Conservation (phyloP, 352 stramenopile species). For the Globisporangium parvum region DNA sequence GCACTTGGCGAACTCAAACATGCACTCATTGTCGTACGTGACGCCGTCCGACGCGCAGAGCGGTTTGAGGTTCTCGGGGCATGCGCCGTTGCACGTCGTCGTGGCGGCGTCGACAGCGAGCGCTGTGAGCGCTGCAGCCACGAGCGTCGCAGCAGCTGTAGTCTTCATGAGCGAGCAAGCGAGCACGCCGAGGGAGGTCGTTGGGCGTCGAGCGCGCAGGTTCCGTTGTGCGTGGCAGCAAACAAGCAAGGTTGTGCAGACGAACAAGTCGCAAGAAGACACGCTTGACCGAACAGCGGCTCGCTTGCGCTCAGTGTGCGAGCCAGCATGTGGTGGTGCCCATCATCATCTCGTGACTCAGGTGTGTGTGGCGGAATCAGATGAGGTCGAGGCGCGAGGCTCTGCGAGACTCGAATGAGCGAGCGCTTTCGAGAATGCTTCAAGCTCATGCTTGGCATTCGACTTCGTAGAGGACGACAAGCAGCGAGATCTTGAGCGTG, state of each 20-base stretch:
- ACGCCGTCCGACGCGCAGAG: slow-evolving; percentile 5
- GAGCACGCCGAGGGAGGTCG: too few species aligned
- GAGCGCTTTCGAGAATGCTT: too few species aligned
- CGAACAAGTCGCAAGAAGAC: background rate
- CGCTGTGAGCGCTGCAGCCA: background rate
- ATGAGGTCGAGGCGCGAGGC: too few species aligned
- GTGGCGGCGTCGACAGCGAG: background rate
- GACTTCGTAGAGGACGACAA: too few species aligned
- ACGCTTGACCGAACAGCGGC: too few species aligned
- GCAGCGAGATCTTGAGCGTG: too few species aligned
- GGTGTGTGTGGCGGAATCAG: too few species aligned
- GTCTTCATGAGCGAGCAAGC: background rate
- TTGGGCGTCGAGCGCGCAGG: background rate
- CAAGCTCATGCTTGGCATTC: too few species aligned
- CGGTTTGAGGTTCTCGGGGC: slow-evolving; percentile 12
- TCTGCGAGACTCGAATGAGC: too few species aligned
- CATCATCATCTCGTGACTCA: too few species aligned
- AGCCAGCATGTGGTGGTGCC: too few species aligned
- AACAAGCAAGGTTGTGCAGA: background rate
- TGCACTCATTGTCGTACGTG: slow-evolving; percentile 2
- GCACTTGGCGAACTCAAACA: slow-evolving; percentile 5
- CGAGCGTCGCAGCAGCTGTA: background rate
- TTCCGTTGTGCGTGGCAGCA: background rate
- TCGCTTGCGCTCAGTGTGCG: too few species aligned
- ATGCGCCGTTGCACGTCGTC: slow-evolving; percentile 5